Percentiles rank a stretch among this genome's conserved stretches.
Conservation (phyloP, 2,329 filamentous ascomycete genomes). For the Passalora sequoiae region DNA sequence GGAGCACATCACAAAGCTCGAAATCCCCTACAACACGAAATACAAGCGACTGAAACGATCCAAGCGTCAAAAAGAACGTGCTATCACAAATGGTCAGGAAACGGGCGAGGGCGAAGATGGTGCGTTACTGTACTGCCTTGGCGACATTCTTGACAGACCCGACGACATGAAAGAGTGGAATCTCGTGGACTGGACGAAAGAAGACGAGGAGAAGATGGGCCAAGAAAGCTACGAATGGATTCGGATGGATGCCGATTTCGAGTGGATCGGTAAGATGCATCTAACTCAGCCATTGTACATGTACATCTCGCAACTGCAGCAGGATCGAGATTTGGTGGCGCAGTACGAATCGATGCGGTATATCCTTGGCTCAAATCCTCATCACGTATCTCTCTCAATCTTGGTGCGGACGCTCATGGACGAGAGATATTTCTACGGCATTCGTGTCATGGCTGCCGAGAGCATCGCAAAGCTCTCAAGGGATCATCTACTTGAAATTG, state of each 20-base stretch:
- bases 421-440: slow-evolving; percentile 85
- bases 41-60: slow-evolving; percentile 95
- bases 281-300: slow-evolving; percentile 87
- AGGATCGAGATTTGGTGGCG: slow-evolving; percentile 95
- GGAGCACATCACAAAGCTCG: slow-evolving; percentile 76
- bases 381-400: slow-evolving; percentile 81
- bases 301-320: slow-evolving; percentile 95
- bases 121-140: slow-evolving; percentile 81
- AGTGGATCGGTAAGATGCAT: slow-evolving; percentile 88
- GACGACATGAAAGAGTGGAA: slow-evolving; percentile 81
- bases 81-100: slow-evolving; percentile 59
- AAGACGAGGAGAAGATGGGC: slow-evolving; percentile 87
- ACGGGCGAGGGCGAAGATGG: slow-evolving; percentile 57
- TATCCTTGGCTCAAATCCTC: slow-evolving; percentile 47
- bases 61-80: slow-evolving; percentile 72
- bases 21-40: slow-evolving; percentile 98
- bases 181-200: slow-evolving; percentile 80
- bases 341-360: slow-evolving; percentile 50
- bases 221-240: slow-evolving; percentile 99
- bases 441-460: slow-evolving; percentile 77
- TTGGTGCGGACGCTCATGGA: slow-evolving; percentile 87
- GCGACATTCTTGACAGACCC: slow-evolving; percentile 78
- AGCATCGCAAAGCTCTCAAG: slow-evolving; percentile 66
- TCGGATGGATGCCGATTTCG: slow-evolving; percentile 93
- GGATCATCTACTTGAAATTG: slow-evolving; percentile 63